These are phyloP conservation scores for Stemphylium lycopersici DNA, from an alignment of 2,329 filamentous ascomycete genomes.

Conservation along the genomic window DNA sequence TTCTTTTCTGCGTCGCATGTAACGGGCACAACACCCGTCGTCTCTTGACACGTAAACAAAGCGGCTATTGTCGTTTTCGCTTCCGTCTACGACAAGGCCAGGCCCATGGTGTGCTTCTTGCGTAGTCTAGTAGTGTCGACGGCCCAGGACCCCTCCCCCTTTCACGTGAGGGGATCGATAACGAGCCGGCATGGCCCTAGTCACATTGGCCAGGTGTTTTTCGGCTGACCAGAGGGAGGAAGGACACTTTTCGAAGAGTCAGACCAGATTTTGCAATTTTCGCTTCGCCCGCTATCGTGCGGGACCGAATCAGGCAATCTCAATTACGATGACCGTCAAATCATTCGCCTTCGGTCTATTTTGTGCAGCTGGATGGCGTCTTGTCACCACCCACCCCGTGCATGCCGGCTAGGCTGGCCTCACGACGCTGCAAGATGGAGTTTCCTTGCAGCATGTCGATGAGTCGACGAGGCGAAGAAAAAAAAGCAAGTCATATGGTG, in stretches of 20 bases:
- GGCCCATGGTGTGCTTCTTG: constrained; percentile 10
- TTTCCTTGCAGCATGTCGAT: too few relatives aligned
- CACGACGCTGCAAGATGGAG: too few relatives aligned
- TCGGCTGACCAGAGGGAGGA: constrained; percentile 41
- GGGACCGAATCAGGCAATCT: constrained; percentile 26
- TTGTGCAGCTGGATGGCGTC: neutral
- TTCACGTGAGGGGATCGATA: constrained; percentile 38
- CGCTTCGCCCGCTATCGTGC: constrained; percentile 21
- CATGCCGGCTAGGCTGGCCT: too few relatives aligned
- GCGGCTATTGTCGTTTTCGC: neutral
- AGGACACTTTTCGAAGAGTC: constrained; percentile 18
- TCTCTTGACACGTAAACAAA: constrained; percentile 31
- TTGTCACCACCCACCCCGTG: too few relatives aligned
- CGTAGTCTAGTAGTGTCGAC: neutral
- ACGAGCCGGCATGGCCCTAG: constrained; percentile 31
- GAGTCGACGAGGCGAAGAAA: too few relatives aligned
- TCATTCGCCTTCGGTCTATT: constrained; percentile 13
- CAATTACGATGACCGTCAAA: constrained; percentile 27
- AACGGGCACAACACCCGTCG: constrained; percentile 11
- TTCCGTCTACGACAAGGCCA: constrained; percentile 15
- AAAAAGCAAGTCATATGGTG: too few relatives aligned
- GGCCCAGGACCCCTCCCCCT: constrained; percentile 20
- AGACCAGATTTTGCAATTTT: constrained; percentile 31
- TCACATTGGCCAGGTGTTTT: constrained; percentile 29
- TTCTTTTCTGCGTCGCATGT: constrained; percentile 19